Conservation (phyloP, 2,329 filamentous ascomycete genomes). For the Pseudogymnoascus sp. region DNA sequence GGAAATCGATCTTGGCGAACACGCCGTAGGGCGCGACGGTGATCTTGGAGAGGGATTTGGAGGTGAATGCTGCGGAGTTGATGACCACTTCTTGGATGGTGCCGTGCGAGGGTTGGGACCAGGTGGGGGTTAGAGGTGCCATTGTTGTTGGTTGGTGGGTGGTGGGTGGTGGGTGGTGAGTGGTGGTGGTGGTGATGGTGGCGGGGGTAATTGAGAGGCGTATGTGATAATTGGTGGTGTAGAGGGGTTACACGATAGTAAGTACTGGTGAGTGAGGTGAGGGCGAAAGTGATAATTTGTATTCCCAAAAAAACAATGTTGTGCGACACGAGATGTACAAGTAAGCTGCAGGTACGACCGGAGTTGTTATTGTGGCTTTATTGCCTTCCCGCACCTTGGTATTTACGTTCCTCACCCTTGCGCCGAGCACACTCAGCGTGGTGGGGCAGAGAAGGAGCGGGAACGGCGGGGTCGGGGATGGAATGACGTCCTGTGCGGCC, state of each 20-base stretch:
- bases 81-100: constrained; percentile 45
- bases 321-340: not conserved
- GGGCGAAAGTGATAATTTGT: not conserved
- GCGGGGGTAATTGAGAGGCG: not conserved
- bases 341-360: not conserved
- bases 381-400: not conserved
- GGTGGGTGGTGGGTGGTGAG: not conserved
- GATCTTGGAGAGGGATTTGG: constrained; percentile 49
- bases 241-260: too few relatives aligned
- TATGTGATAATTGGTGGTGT: too few relatives aligned
- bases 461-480: not conserved
- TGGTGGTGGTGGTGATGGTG: not conserved
- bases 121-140: constrained; percentile 49
- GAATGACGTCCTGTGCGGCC: not conserved
- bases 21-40: constrained; percentile 52
- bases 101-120: constrained; percentile 53
- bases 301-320: not conserved
- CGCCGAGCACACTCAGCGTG: not conserved
- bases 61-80: constrained; percentile 43
- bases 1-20: constrained; percentile 57
- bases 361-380: not conserved
- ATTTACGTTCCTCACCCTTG: not conserved
- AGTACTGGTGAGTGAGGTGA: not conserved
- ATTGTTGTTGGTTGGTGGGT: constrained; percentile 28
- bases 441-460: not conserved